Percentiles rank a stretch among this genome's conserved stretches.
phyloP scores from a whole-genome alignment of 148 eudicot species.

The Spergularia marina region DNA sequence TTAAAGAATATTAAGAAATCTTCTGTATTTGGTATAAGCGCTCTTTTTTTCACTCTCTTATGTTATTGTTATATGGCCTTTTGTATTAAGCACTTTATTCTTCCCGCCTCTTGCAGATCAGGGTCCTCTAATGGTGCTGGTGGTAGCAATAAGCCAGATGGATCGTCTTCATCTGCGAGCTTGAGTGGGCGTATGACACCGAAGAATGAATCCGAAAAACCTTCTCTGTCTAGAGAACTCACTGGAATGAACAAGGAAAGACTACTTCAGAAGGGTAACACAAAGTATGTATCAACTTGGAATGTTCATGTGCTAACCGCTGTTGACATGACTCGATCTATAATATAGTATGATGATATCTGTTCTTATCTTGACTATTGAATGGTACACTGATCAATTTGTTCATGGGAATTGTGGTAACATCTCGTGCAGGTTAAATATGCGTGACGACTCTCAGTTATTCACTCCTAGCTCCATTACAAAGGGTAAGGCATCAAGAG shows the following conservation, averaged over 20 bases:
- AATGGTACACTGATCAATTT: conserved; percentile 9
- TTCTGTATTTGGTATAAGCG: too few species aligned
- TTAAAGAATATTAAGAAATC: too few species aligned
- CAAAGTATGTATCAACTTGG: conserved; percentile 46
- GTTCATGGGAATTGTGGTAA: conserved; percentile 10
- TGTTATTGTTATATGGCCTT: background rate
- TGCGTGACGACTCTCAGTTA: conserved; percentile 55
- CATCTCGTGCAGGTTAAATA: conserved; percentile 49
- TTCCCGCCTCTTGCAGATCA: conserved; percentile 43
- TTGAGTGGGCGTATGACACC: conserved; percentile 48
- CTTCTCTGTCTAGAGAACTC: conserved; percentile 49
- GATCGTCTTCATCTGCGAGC: conserved; percentile 44
- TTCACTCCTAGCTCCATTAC: conserved; percentile 45
- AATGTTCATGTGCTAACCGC: background rate
- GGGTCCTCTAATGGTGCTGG: conserved; percentile 52
- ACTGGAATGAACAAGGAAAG: conserved; percentile 66
- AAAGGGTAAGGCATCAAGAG: conserved; percentile 78
- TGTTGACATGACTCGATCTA: background rate
- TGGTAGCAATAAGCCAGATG: conserved; percentile 54
- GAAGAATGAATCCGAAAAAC: conserved; percentile 67
- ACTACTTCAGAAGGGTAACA: conserved; percentile 57
- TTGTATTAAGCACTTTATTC: background rate
- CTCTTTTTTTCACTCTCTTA: background rate
- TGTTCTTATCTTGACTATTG: background rate
- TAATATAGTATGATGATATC: background rate